These are phyloP conservation scores for Adansonia gregorii DNA, from an alignment of 441 rosid species.

Conservation along the genomic window DNA sequence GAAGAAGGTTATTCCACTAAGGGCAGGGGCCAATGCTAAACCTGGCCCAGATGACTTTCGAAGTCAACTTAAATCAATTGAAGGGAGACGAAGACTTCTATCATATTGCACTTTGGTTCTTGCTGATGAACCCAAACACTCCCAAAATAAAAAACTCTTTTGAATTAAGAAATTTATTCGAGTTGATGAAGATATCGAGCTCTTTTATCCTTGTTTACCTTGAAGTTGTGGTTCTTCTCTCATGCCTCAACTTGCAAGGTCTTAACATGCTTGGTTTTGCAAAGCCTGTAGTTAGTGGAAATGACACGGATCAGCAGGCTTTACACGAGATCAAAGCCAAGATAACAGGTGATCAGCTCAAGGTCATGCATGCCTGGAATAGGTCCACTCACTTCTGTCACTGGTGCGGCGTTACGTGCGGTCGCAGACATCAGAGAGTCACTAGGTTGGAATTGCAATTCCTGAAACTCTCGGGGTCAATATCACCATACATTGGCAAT, in stretches of 20 bases:
- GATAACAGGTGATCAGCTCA: background rate
- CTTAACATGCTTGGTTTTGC: too few relatives aligned
- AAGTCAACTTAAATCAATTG: background rate
- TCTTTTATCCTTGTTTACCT: background rate
- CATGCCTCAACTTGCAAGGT: too few relatives aligned
- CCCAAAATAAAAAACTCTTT: background rate
- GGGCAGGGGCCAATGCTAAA: too few relatives aligned
- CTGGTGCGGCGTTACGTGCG: slow-evolving; percentile 4
- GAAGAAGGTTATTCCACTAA: too few relatives aligned
- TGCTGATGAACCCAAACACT: too few relatives aligned
- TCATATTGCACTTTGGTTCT: too few relatives aligned
- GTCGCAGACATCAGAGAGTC: background rate
- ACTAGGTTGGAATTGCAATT: slow-evolving; percentile 6
- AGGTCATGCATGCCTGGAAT: too few relatives aligned
- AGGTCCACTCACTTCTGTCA: too few relatives aligned
- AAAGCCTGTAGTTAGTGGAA: background rate
- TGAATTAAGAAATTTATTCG: too few relatives aligned
- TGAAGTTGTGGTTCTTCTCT: background rate
- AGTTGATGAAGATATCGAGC: background rate
- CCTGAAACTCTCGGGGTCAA: background rate
- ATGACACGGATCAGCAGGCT: background rate
- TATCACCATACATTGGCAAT: too few relatives aligned
- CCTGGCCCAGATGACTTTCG: too few relatives aligned
- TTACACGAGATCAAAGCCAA: background rate
- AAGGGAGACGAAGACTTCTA: background rate